phyloP scores from a whole-genome alignment of 2,329 filamentous ascomycete genomes.

The Fusarium sp. region DNA sequence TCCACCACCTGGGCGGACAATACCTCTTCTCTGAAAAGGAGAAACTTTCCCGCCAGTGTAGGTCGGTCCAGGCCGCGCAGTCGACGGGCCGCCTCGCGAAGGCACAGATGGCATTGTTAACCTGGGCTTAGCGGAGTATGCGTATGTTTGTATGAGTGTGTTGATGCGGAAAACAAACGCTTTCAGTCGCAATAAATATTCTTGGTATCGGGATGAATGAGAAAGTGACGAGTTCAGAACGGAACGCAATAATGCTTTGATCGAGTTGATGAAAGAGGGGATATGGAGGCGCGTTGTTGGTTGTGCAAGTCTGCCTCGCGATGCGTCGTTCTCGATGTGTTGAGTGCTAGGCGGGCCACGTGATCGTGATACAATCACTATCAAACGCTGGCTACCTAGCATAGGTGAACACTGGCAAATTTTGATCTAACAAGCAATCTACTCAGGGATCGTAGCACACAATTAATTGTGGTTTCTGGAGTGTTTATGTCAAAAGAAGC shows the following conservation, averaged over 20 bases:
- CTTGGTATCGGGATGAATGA: background rate
- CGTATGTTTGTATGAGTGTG: background rate
- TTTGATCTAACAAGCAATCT: background rate
- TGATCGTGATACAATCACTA: constrained; percentile 8
- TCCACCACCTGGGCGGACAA: constrained; percentile 7
- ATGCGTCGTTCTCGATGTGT: background rate
- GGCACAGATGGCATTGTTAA: constrained; percentile 2
- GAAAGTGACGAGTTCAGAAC: background rate
- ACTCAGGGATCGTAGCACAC: background rate
- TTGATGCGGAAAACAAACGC: background rate
- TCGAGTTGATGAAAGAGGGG: background rate
- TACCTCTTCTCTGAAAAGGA: constrained; percentile 8
- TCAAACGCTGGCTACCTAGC: background rate
- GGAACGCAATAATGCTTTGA: background rate
- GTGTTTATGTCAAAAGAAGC: background rate
- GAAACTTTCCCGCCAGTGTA: constrained; percentile 7
- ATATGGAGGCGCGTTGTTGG: background rate
- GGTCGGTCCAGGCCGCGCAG: constrained; percentile 9
- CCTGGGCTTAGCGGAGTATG: too few species aligned
- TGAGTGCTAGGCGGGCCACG: constrained; percentile 7
- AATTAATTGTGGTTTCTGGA: background rate
- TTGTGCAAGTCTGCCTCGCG: background rate
- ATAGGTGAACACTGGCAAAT: background rate
- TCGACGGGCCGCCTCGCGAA: constrained; percentile 50
- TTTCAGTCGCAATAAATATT: background rate